phyloP scores from a whole-genome alignment of 768 basidiomycete species.

The Mycena sanguinolenta region DNA sequence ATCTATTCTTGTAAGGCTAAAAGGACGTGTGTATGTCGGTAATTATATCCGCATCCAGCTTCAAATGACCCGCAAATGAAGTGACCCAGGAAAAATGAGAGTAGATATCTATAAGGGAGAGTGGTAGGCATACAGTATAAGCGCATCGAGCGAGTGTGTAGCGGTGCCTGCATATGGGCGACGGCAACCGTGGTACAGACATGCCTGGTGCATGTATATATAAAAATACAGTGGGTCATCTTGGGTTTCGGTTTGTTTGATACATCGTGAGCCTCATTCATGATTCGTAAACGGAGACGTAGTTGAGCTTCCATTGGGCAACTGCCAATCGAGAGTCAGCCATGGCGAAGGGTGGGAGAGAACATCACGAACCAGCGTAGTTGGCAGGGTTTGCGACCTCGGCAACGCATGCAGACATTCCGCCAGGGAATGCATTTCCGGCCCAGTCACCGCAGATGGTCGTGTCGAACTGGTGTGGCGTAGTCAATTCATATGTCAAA shows the following conservation, averaged over 20 bases:
- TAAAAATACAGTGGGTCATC: constrained; percentile 33
- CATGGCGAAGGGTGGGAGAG: constrained; percentile 9
- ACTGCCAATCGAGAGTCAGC: constrained; percentile 53
- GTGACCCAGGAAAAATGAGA: constrained; percentile 6
- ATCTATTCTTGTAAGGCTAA: constrained; percentile 12
- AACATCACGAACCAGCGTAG: constrained; percentile 54
- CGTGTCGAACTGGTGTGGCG: constrained; percentile 18
- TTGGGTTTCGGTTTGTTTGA: constrained; percentile 32
- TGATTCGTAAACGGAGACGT: constrained; percentile 62
- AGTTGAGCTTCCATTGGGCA: constrained; percentile 70
- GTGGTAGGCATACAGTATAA: background rate
- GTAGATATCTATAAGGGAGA: constrained; percentile 22
- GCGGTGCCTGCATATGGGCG: constrained; percentile 6
- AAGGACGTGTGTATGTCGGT: background rate
- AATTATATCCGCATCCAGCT: constrained; percentile 22
- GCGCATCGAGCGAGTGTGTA: constrained; percentile 23
- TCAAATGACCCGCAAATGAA: constrained; percentile 24
- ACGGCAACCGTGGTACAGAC: constrained; percentile 13
- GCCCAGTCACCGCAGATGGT: constrained; percentile 39
- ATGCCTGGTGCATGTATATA: background rate
- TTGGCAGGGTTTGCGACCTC: constrained; percentile 69
- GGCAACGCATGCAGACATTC: constrained; percentile 61
- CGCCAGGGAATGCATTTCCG: constrained; percentile 53
- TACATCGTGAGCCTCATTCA: constrained; percentile 5
- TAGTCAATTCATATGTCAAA: background rate